A percentile compares a stretch with the other conserved stretches of the same genome.
These are phyloP conservation scores for Bolboschoenus planiculmis DNA, from an alignment of 176 grass and related monocot species.

Conservation along the genomic window DNA sequence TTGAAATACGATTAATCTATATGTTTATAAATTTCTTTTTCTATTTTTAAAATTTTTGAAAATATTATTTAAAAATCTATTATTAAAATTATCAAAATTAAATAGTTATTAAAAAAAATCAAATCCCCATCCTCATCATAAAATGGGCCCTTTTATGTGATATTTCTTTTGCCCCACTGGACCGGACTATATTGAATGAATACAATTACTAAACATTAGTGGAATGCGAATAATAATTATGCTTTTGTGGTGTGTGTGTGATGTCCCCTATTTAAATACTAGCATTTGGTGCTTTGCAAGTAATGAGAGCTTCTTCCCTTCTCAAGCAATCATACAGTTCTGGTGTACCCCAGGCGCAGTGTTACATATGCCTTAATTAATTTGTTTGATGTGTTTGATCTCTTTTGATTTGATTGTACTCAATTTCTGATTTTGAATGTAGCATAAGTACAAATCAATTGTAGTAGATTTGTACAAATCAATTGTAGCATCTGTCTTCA, in stretches of 20 bases:
- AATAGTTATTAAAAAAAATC: too few relatives aligned
- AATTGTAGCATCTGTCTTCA: not conserved
- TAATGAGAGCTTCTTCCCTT: constrained; percentile 19
- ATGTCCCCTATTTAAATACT: not conserved
- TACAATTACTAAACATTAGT: constrained; percentile 6
- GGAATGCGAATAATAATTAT: constrained; percentile 21
- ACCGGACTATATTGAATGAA: not conserved
- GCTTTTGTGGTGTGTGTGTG: not conserved
- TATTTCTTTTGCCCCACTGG: not conserved
- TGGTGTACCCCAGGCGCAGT: not conserved
- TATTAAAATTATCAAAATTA: too few relatives aligned
- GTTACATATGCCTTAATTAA: too few relatives aligned
- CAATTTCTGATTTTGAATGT: not conserved
- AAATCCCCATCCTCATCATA: too few relatives aligned
- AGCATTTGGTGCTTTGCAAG: constrained; percentile 1
- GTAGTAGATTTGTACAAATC: too few relatives aligned
- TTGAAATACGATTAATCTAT: too few relatives aligned
- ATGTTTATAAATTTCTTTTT: too few relatives aligned
- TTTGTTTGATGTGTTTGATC: too few relatives aligned
- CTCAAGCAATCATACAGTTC: constrained; percentile 15
- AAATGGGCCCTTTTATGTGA: not conserved
- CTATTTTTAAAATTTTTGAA: too few relatives aligned
- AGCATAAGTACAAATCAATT: too few relatives aligned
- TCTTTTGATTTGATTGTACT: too few relatives aligned
- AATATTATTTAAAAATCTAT: too few relatives aligned